Conservation (phyloP, 768 basidiomycete genomes). For the Lactarius indigo region DNA sequence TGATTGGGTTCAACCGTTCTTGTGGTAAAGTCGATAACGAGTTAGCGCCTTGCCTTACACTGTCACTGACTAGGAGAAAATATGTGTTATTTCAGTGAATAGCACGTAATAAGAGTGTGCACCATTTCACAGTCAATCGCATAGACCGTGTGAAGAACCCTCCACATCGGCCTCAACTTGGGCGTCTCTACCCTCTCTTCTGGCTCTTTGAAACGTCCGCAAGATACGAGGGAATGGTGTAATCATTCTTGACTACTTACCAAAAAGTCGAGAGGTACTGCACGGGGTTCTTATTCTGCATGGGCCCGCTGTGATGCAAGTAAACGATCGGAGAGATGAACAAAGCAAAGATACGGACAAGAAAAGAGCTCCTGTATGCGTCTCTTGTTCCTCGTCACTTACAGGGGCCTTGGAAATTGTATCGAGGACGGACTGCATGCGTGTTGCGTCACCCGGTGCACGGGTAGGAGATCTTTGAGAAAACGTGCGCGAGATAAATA, state of each 20-base stretch:
- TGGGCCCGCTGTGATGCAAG: not conserved
- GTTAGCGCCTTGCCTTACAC: not conserved
- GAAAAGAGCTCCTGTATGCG: no score
- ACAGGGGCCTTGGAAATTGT: no score
- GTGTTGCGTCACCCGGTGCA: no score
- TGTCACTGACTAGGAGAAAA: no score
- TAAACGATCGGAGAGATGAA: not conserved
- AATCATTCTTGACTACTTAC: not conserved
- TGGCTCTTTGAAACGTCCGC: not conserved
- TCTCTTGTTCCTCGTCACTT: no score
- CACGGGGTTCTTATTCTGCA: not conserved
- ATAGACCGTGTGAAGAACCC: not conserved
- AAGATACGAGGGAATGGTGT: not conserved
- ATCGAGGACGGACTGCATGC: no score
- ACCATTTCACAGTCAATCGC: not conserved
- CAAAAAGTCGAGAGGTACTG: not conserved
- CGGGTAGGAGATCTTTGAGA: no score
- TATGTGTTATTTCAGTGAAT: not conserved
- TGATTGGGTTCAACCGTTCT: not conserved
- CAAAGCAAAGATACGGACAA: no score
- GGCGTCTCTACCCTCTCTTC: no score
- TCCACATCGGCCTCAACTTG: not conserved
- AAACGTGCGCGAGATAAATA: no score
- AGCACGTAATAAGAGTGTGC: not conserved
- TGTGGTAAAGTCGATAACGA: not conserved